Evolutionary conservation across 345 rosid genomes (phyloP).

Genomic region (Microcos paniculata): DNA sequence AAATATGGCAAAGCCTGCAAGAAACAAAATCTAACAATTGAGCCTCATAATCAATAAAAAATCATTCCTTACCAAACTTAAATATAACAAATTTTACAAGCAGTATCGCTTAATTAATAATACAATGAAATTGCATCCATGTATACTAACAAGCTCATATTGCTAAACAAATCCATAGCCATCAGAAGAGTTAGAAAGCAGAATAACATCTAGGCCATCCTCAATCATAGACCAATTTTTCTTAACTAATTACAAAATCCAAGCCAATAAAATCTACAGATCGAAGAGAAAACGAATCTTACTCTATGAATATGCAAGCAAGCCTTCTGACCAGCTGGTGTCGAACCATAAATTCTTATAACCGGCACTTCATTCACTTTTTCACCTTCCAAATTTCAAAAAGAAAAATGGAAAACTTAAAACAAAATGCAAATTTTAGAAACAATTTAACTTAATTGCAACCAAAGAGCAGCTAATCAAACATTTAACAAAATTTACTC

Average conservation of each 20-base stretch:
- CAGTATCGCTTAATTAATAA: not conserved
- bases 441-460: not conserved
- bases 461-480: not conserved
- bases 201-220: not conserved
- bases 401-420: not conserved
- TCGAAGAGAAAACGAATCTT: constrained; percentile 19
- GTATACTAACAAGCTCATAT: not conserved
- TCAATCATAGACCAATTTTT: not conserved
- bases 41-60: not conserved
- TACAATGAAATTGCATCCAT: not conserved
- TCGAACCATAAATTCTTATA: constrained; percentile 83
- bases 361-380: constrained; percentile 85
- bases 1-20: constrained; percentile 86
- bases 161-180: not conserved
- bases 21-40: constrained; percentile 11
- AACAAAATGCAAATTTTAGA: not conserved
- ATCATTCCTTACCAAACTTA: not conserved
- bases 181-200: not conserved
- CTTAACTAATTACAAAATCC: not conserved
- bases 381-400: constrained; percentile 51
- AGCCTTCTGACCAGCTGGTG: constrained; percentile 92
- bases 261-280: not conserved
- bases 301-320: constrained; percentile 93
- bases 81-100: not conserved
- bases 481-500: not conserved